Percentiles rank a stretch among this genome's conserved stretches.
These are phyloP conservation scores for Hypomontagnella monticulosa DNA, from an alignment of 495 filamentous ascomycete species.

Conservation along the genomic window DNA sequence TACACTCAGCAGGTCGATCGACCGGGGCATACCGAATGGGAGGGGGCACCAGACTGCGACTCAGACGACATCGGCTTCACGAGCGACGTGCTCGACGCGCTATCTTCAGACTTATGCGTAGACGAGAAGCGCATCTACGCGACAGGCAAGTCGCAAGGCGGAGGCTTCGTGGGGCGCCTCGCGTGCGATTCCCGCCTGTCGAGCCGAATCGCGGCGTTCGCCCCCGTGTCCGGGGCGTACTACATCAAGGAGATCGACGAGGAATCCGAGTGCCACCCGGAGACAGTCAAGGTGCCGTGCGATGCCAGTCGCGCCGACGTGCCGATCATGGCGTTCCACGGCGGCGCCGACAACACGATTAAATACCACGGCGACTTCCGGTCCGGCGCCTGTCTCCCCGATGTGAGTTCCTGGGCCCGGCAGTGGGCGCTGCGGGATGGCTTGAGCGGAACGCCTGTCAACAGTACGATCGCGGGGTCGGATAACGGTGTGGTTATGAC, in stretches of 20 bases:
- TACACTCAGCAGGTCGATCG: conserved; percentile 49
- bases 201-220: conserved; percentile 57
- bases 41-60: conserved; percentile 42
- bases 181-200: conserved; percentile 60
- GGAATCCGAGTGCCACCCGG: conserved; percentile 35
- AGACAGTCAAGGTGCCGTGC: conserved; percentile 47
- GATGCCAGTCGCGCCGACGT: conserved; percentile 47
- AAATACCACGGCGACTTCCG: conserved; percentile 46
- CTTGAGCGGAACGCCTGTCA: conserved; percentile 36
- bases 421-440: conserved; percentile 54
- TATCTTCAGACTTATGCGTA: conserved; percentile 59
- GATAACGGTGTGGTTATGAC: conserved; percentile 31
- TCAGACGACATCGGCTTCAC: conserved; percentile 46
- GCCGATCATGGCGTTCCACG: conserved; percentile 63
- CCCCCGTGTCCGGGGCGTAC: conserved; percentile 56
- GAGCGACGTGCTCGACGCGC: conserved; percentile 58
- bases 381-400: conserved; percentile 48
- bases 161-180: conserved; percentile 63
- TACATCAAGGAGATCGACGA: conserved; percentile 46
- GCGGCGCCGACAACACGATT: conserved; percentile 52
- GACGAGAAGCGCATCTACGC: conserved; percentile 64
- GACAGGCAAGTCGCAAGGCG: conserved; percentile 69
- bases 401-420: conserved; percentile 50
- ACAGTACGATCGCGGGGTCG: conserved; percentile 36
- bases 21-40: conserved; percentile 41